A percentile compares a stretch with the other conserved stretches of the same genome.
phyloP scores from a whole-genome alignment of 371 early-diverging fungal species.

The Saksenaea oblongispora region DNA sequence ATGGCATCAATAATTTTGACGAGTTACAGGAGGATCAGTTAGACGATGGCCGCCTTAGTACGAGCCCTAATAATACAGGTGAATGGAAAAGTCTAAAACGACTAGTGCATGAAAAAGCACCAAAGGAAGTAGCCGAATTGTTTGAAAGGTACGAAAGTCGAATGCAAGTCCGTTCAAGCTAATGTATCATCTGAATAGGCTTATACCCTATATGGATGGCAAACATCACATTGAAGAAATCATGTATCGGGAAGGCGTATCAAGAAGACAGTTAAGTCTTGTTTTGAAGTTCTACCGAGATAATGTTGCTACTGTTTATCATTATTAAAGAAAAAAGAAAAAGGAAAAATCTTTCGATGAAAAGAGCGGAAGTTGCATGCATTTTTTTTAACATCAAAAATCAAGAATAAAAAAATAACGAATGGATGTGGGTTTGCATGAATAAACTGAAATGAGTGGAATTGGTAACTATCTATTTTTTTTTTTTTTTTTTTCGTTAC shows the following conservation, averaged over 20 bases:
- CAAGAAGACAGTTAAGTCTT: conserved; percentile 60
- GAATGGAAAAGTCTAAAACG: conserved; percentile 30
- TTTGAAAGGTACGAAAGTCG: conserved; percentile 53
- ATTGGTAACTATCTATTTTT: background rate
- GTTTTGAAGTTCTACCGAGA: conserved; percentile 62
- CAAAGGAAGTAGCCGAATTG: conserved; percentile 56
- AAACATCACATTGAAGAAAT: conserved; percentile 84
- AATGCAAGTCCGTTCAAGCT: background rate
- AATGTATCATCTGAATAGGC: conserved; percentile 21
- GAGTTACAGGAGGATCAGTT: background rate
- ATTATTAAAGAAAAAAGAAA: conserved; percentile 22
- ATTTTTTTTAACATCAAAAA: background rate
- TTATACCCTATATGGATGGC: conserved; percentile 82
- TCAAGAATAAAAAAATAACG: background rate
- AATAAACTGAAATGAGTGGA: background rate
- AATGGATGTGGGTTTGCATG: background rate
- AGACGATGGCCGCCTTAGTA: conserved; percentile 12
- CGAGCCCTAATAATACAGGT: conserved; percentile 13
- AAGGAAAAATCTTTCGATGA: background rate
- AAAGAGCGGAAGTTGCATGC: background rate
- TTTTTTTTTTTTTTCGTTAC: background rate
- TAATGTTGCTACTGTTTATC: conserved; percentile 53
- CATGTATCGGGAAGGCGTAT: conserved; percentile 73
- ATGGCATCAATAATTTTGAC: conserved; percentile 31
- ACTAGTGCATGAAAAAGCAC: conserved; percentile 42